These are phyloP conservation scores for Pelargonium fulgidum DNA, from an alignment of 441 rosid species.

Conservation along the genomic window DNA sequence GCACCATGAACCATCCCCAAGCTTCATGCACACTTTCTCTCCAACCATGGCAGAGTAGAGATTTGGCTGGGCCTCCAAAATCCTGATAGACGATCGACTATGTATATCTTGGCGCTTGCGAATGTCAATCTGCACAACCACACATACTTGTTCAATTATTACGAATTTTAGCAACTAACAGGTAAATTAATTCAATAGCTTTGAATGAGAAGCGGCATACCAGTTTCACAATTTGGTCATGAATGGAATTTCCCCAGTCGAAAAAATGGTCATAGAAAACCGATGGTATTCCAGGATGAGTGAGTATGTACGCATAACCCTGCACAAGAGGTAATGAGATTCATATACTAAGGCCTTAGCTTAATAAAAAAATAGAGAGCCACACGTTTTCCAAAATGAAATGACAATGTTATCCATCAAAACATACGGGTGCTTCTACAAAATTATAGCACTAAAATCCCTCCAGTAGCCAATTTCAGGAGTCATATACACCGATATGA, in stretches of 20 bases:
- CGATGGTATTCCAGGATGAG: constrained; percentile 82
- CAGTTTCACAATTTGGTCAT: constrained; percentile 70
- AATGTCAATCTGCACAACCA: constrained; percentile 44
- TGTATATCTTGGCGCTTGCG: constrained; percentile 59
- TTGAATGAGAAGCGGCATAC: constrained; percentile 26
- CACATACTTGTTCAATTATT: too few relatives aligned
- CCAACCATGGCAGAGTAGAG: constrained; percentile 68
- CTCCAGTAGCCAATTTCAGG: too few relatives aligned
- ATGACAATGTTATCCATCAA: too few relatives aligned
- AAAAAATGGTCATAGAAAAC: constrained; percentile 84
- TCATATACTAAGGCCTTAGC: too few relatives aligned
- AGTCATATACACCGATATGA: too few relatives aligned
- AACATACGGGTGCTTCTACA: too few relatives aligned
- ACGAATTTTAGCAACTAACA: too few relatives aligned
- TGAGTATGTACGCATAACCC: constrained; percentile 84
- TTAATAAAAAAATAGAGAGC: too few relatives aligned
- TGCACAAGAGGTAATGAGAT: constrained; percentile 17
- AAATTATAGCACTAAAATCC: too few relatives aligned
- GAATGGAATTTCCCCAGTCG: constrained; percentile 61
- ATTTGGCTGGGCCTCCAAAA: constrained; percentile 59
- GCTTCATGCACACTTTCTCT: constrained; percentile 72
- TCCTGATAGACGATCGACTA: constrained; percentile 56
- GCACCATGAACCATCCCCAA: constrained; percentile 87
- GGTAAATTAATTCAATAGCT: too few relatives aligned
- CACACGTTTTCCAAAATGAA: too few relatives aligned